A percentile compares a stretch with the other conserved stretches of the same genome.
These are phyloP conservation scores for Eimeria brunetti DNA, from an alignment of 169 alveolate genomes.

Conservation along the genomic window DNA sequence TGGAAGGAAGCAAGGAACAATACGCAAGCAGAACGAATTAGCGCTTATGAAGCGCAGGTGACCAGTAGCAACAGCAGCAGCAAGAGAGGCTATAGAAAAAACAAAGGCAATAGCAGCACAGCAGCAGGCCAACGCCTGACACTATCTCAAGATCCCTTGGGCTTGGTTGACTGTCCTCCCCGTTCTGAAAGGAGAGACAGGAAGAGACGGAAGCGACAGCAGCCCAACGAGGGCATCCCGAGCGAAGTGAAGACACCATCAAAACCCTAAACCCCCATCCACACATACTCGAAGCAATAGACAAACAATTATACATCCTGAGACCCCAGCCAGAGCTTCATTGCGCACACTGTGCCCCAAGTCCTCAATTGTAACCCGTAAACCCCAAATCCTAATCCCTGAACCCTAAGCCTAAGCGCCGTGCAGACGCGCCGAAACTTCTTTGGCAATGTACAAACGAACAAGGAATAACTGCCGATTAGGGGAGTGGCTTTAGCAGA, in stretches of 20 bases:
- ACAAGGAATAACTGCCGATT: neutral
- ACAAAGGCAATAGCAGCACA: neutral
- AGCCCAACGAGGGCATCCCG: slow-evolving; percentile 52
- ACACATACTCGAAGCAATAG: neutral
- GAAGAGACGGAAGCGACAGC: slow-evolving; percentile 4
- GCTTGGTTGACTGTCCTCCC: neutral
- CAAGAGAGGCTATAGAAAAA: neutral
- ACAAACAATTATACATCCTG: neutral
- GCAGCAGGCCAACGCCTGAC: neutral
- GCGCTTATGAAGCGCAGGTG: neutral
- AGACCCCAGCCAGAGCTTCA: neutral
- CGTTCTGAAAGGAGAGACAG: neutral
- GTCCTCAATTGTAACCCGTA: neutral
- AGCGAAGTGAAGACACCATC: slow-evolving; percentile 52
- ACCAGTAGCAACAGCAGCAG: neutral
- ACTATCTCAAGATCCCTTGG: neutral
- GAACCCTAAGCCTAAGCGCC: neutral
- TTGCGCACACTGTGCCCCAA: neutral
- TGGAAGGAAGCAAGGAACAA: neutral
- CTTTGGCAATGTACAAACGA: neutral
- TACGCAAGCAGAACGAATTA: no score
- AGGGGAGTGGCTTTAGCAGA: neutral
- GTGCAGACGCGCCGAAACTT: neutral
- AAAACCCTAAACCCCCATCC: slow-evolving; percentile 27
- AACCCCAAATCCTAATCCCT: neutral